A percentile compares a stretch with the other conserved stretches of the same genome.
Conservation (phyloP, 768 basidiomycete species). For the Phaffia australis region DNA sequence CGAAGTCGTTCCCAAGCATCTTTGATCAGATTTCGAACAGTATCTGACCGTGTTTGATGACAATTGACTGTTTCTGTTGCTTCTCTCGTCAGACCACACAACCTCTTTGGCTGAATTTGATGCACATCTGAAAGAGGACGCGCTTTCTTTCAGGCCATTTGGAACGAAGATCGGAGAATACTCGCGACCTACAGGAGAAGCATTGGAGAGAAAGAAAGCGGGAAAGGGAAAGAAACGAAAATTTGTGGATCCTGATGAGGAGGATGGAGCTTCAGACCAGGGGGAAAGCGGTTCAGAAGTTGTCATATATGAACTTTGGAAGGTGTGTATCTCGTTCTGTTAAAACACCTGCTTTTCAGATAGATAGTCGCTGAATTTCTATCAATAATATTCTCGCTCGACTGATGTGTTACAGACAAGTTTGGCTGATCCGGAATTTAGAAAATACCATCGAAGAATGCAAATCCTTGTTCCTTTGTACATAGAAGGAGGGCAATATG, state of each 20-base stretch:
- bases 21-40: not conserved
- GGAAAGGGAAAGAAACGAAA: constrained; percentile 31
- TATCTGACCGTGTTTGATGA: too few relatives aligned
- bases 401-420: constrained; percentile 48
- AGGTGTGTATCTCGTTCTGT: constrained; percentile 47
- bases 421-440: constrained; percentile 76
- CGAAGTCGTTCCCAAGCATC: not conserved
- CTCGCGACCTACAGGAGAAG: constrained; percentile 45
- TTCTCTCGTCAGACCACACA: constrained; percentile 51
- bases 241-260: constrained; percentile 8
- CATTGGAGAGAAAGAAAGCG: constrained; percentile 29
- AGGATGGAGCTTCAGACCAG: not conserved
- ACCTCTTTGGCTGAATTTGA: constrained; percentile 59
- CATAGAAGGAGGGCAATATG: constrained; percentile 91
- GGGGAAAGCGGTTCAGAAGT: constrained; percentile 1
- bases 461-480: constrained; percentile 88
- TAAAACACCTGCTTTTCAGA: not conserved
- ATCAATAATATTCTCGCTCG: constrained; percentile 1
- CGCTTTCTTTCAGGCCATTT: constrained; percentile 60
- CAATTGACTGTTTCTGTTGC: not conserved
- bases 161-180: constrained; percentile 71
- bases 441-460: constrained; percentile 81
- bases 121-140: constrained; percentile 62
- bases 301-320: constrained; percentile 49
- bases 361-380: not conserved